Evolutionary conservation across 2,329 filamentous ascomycete species (phyloP).

Genomic region (Parascedosporium putredinis): DNA sequence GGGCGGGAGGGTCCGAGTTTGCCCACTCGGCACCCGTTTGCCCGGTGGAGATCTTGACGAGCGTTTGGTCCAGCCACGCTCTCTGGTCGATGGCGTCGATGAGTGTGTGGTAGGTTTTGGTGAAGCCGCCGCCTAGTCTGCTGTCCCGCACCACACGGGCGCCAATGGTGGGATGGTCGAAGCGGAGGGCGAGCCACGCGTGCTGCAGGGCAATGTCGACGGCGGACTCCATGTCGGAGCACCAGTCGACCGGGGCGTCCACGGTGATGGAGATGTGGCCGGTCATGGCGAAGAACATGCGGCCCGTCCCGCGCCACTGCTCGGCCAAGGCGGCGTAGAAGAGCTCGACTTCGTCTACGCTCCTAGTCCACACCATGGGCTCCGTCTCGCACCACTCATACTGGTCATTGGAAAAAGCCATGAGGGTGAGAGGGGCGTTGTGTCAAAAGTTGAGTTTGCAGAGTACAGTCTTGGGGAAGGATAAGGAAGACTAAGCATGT

Average conservation of each 20-base stretch:
- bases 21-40: conserved; percentile 22
- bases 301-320: conserved; percentile 24
- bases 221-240: conserved; percentile 7
- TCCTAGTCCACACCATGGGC: conserved; percentile 22
- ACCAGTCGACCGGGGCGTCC: not conserved
- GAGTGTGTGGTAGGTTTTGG: conserved; percentile 17
- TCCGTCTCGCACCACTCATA: conserved; percentile 17
- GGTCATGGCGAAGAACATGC: conserved; percentile 31
- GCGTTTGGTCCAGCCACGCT: conserved; percentile 21
- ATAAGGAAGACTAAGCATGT: too few species aligned
- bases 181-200: conserved; percentile 23
- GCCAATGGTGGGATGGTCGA: conserved; percentile 23
- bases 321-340: conserved; percentile 27
- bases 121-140: conserved; percentile 13
- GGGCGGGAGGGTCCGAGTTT: conserved; percentile 24
- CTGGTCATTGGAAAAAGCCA: not conserved
- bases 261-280: conserved; percentile 23
- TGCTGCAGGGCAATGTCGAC: conserved; percentile 21
- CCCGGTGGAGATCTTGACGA: conserved; percentile 15
- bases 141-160: conserved; percentile 16
- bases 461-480: too few species aligned
- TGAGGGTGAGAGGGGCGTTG: not conserved
- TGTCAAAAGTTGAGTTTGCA: too few species aligned
- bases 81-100: conserved; percentile 6
- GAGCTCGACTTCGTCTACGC: conserved; percentile 29